Evolutionary conservation across 176 grass and related monocot species (phyloP).

Genomic region (Tuctoria greenei): DNA sequence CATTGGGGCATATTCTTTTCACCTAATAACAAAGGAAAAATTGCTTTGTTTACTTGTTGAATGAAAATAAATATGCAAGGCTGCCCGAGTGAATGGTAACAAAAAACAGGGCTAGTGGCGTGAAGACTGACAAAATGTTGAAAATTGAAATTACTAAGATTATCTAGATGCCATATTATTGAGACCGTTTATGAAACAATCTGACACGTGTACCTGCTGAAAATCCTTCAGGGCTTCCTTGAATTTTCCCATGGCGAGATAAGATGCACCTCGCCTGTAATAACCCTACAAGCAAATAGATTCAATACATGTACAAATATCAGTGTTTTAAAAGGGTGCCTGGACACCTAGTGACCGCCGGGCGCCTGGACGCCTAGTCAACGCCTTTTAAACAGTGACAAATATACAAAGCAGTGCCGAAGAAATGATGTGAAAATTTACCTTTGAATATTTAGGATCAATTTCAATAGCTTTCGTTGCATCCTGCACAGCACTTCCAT

Average conservation of each 20-base stretch:
- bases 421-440: conserved; percentile 25
- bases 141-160: neutral
- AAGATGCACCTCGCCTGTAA: conserved; percentile 67
- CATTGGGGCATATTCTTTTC: conserved; percentile 74
- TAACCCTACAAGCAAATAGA: conserved; percentile 51
- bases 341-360: too few species aligned
- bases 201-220: conserved; percentile 49
- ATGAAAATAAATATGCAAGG: neutral
- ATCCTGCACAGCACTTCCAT: conserved; percentile 80
- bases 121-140: neutral
- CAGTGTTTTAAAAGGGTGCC: too few species aligned
- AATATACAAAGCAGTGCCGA: neutral
- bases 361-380: too few species aligned
- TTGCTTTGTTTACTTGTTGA: neutral
- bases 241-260: conserved; percentile 92
- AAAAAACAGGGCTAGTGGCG: neutral
- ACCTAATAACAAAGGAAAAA: conserved; percentile 29
- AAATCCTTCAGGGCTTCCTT: conserved; percentile 93
- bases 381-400: too few species aligned
- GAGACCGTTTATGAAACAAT: neutral
- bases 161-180: neutral
- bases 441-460: conserved; percentile 76
- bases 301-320: conserved; percentile 7
- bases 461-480: conserved; percentile 72
- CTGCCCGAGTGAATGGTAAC: neutral